These are phyloP conservation scores for Fusarium lateritium DNA, from an alignment of 2,329 filamentous ascomycete species.

Conservation along the genomic window DNA sequence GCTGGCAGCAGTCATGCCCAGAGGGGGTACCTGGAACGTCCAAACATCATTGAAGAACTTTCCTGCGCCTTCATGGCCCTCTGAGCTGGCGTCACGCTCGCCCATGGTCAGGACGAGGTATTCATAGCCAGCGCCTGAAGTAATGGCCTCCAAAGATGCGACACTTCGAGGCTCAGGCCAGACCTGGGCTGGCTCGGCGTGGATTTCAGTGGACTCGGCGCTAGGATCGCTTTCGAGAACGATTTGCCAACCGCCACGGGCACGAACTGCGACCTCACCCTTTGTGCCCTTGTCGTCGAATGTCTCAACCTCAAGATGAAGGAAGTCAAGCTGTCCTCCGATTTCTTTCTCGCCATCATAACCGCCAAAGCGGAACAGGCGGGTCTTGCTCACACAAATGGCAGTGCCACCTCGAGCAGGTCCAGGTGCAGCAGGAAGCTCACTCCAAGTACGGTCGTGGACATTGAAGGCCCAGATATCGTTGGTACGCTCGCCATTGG, in stretches of 20 bases:
- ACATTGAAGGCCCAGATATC: conserved; percentile 88
- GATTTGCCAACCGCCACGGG: conserved; percentile 69
- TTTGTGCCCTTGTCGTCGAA: conserved; percentile 65
- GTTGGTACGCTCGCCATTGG: conserved; percentile 69
- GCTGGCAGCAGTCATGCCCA: conserved; percentile 68
- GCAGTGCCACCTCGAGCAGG: conserved; percentile 76
- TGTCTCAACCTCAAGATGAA: conserved; percentile 70
- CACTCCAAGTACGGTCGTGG: conserved; percentile 73
- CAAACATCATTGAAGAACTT: conserved; percentile 73
- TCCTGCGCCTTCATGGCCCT: conserved; percentile 66
- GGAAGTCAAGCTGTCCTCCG: conserved; percentile 79
- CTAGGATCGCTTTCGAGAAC: conserved; percentile 58
- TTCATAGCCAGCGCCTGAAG: conserved; percentile 71
- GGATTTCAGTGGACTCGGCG: conserved; percentile 55
- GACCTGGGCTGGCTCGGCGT: conserved; percentile 52
- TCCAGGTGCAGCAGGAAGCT: conserved; percentile 76
- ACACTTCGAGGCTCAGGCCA: conserved; percentile 70
- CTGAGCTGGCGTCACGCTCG: conserved; percentile 64
- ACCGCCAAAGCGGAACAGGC: conserved; percentile 84
- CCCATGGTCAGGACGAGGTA: conserved; percentile 75
- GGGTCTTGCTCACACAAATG: conserved; percentile 74
- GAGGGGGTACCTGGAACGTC: conserved; percentile 73
- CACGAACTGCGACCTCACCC: conserved; percentile 66
- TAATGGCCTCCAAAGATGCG: conserved; percentile 68
- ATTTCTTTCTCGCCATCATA: conserved; percentile 80